Base-by-base conservation (phyloP, 1,139 yeast species). In the Diutina siamensis region DNA sequence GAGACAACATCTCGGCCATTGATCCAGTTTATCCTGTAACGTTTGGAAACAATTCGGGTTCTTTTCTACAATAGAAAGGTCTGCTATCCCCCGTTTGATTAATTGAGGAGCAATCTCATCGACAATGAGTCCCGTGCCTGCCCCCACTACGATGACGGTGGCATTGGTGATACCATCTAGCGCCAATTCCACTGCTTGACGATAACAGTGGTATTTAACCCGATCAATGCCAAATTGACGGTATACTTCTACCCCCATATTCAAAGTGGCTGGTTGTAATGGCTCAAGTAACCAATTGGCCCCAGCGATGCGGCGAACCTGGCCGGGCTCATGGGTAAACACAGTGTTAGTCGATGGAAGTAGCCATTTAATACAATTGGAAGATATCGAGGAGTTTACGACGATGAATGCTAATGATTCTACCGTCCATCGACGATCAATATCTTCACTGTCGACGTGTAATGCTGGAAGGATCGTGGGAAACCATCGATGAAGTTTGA, bases 91-190 rank as follows among this genome's bases (percentile, higher is more conserved):
- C n/a, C n/a, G n/a, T n/a, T n/a, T n/a, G 3, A 52, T 50, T 12
- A 61, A 48, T 9, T 42, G 22, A 21, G 59, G 60, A 61, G 57
- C 10, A 58, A 52, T 34, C 51, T 50, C 2, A 13, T 58, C 53
- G 5, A 76, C 61, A 2, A 78, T 77, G 1, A 92, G 88, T 0
- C 97, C 97, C 46, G 86, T 64, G 0, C 97, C 97, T 0, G 96
- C 94, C 0, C 97, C 97, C 3, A 83, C 80, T 1, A 88, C 72
- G 7, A 86, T 70, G 3, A 1, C 49, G 48, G 59, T 28, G 1
- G 35, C 28, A 1, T 31, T 22, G 4, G 19, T 27, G 19, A 64
- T 50, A 46, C 64, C 69, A 1, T 50, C 49, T 9, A 84, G 51
- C 0, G 94, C 92, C 46, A 68, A 60, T 32, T 63, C 65, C 2